Evolutionary conservation across 2,329 filamentous ascomycete species (phyloP), one percentile per base, ranked within the genome.

Genomic region (Sphaerulina populicola): DNA sequence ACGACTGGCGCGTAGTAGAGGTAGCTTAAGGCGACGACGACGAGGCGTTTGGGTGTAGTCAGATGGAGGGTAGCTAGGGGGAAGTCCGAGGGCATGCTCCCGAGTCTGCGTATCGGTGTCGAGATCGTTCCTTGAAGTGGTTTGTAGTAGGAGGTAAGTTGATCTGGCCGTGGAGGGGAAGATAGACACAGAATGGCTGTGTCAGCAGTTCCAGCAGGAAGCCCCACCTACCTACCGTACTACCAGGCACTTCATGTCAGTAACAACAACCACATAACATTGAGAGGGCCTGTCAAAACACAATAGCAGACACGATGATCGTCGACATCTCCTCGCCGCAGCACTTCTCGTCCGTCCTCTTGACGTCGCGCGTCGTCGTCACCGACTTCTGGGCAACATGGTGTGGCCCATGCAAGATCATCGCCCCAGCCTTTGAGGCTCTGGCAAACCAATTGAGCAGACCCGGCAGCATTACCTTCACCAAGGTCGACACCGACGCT

Each of bases 351-450:
- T 71, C 73, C 30, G 71, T 93, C 54, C 76, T 95, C 55, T 78
- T 78, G 55, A 81, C 78, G 49, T 89, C 86, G 31, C 81, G 79
- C 59, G 80, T 95, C 53, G 87, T 97, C 38, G 83, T 97, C 49
- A 83, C 85, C 64, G 87, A 95, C 72, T 96, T 96, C 76, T 91
- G 87, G 64, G 88, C 89, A 63, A 83, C 88, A 64, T 93, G 86
- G 83, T 94, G 86, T 66, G 83, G 75, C 31, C 86, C 88, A 64
- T 94, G 89, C 78, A 86, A 88, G 62, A 77, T 80, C 58, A 89
- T 97, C 59, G 86, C 85, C 5, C 88, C 90, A 14, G 70, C 89
- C 56, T 96, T 88, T 73, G 86, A 93, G 64, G 74, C 83, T 66
- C 79, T 96, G 44, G 82, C 89, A 30, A 67, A 71, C 40, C 77